A percentile compares a stretch with the other conserved stretches of the same genome.
These are phyloP conservation scores for Stachybotrys chlorohalonatus DNA, from an alignment of 2,329 filamentous ascomycete species.

Conservation along the genomic window DNA sequence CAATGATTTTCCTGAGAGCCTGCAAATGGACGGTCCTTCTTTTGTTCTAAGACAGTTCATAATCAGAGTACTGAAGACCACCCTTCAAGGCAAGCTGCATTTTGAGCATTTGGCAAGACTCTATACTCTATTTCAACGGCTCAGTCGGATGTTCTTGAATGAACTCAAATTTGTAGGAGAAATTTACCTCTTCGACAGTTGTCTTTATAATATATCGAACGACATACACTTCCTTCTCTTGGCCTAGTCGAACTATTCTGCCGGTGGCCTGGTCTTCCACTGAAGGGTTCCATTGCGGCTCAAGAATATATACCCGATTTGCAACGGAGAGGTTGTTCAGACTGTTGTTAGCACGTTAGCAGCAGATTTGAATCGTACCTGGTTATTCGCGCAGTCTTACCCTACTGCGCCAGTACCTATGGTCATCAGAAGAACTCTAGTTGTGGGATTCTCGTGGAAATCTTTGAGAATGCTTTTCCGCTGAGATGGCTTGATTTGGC, in stretches of 20 bases:
- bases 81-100: neutral
- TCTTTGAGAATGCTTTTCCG: slow-evolving; percentile 26
- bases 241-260: slow-evolving; percentile 32
- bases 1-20: neutral
- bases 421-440: slow-evolving; percentile 36
- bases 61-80: neutral
- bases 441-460: slow-evolving; percentile 17
- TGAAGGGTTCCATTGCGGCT: slow-evolving; percentile 42
- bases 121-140: neutral
- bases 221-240: slow-evolving; percentile 27
- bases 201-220: slow-evolving; percentile 31
- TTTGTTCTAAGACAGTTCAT: neutral
- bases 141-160: neutral
- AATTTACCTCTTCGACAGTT: slow-evolving; percentile 30
- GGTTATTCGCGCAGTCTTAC: slow-evolving; percentile 12
- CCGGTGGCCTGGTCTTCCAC: slow-evolving; percentile 39
- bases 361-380: neutral
- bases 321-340: slow-evolving; percentile 28
- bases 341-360: neutral
- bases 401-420: slow-evolving; percentile 37
- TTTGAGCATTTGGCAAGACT: neutral
- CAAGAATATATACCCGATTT: slow-evolving; percentile 35
- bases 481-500: slow-evolving; percentile 21
- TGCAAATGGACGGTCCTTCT: neutral
- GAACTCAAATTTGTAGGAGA: neutral